Percentiles rank a stretch among this genome's conserved stretches.
phyloP scores from a whole-genome alignment of 257 asterid species.

The Fraxinus pennsylvanica region DNA sequence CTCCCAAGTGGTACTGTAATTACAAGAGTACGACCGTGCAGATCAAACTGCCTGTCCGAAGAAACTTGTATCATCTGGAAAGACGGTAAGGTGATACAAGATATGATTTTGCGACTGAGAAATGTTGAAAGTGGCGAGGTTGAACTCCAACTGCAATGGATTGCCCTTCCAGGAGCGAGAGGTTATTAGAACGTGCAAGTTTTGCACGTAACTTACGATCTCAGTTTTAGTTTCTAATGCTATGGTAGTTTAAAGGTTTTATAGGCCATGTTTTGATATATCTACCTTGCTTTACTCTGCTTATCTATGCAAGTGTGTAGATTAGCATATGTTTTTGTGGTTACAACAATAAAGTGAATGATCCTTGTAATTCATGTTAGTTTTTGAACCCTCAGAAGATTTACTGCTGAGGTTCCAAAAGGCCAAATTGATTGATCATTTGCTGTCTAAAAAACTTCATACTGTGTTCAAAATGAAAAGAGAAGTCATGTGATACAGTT shows the following conservation, averaged over 20 bases:
- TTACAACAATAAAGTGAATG: background rate
- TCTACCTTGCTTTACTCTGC: slow-evolving; percentile 1
- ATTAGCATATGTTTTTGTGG: background rate
- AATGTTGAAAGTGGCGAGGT: slow-evolving; percentile 71
- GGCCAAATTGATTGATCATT: background rate
- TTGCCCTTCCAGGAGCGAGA: slow-evolving; percentile 47
- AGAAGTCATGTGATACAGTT: background rate
- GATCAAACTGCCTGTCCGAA: slow-evolving; percentile 54
- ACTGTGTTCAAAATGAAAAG: background rate
- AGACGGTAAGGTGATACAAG: slow-evolving; percentile 50
- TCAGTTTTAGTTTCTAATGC: background rate
- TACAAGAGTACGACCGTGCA: slow-evolving; percentile 37
- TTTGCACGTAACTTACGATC: no score
- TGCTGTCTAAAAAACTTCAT: background rate
- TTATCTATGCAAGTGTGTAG: background rate
- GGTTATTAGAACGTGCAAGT: slow-evolving; percentile 14
- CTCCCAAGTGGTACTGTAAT: slow-evolving; percentile 50
- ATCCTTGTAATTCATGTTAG: background rate
- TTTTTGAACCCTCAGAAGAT: background rate
- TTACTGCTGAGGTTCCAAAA: background rate
- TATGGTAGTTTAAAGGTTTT: background rate
- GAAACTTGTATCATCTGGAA: slow-evolving; percentile 53
- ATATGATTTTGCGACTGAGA: slow-evolving; percentile 52
- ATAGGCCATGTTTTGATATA: background rate
- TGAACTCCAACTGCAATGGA: slow-evolving; percentile 62